These are phyloP conservation scores for Coemansia sp. DNA, from an alignment of 192 early-diverging fungal species.

Conservation along the genomic window DNA sequence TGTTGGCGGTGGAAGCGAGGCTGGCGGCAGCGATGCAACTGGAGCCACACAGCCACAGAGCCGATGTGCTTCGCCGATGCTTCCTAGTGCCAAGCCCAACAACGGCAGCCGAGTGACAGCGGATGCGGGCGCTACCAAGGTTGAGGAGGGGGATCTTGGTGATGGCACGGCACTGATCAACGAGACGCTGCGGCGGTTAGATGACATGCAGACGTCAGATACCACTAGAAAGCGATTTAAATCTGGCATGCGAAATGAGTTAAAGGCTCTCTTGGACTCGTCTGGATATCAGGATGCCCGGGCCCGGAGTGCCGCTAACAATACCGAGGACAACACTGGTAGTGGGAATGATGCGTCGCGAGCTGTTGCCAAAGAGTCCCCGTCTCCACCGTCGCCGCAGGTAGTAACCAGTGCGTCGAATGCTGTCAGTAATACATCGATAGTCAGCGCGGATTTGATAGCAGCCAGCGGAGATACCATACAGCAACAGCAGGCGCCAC, in stretches of 20 bases:
- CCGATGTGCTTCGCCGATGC: constrained; percentile 16
- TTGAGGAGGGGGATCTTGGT: not conserved
- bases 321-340: not conserved
- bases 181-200: constrained; percentile 17
- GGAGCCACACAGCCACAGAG: constrained; percentile 14
- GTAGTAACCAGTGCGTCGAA: not conserved
- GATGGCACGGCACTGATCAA: constrained; percentile 13
- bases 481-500: not conserved
- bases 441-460: not conserved
- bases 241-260: constrained; percentile 18
- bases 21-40: constrained; percentile 11
- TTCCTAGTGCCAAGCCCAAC: not conserved
- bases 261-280: constrained; percentile 15
- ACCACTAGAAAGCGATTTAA: not conserved
- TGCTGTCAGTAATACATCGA: not conserved
- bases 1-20: not conserved
- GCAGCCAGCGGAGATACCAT: not conserved
- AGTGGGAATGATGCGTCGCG: not conserved
- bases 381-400: not conserved
- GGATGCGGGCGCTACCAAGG: not conserved
- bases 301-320: not conserved
- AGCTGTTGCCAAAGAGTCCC: not conserved
- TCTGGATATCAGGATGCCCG: constrained; percentile 15
- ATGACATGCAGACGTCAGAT: not conserved
- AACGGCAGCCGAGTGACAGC: not conserved